A percentile compares a stretch with the other conserved stretches of the same genome.
phyloP scores from a whole-genome alignment of 805 yeast genomes.

The Torulaspora quercuum region DNA sequence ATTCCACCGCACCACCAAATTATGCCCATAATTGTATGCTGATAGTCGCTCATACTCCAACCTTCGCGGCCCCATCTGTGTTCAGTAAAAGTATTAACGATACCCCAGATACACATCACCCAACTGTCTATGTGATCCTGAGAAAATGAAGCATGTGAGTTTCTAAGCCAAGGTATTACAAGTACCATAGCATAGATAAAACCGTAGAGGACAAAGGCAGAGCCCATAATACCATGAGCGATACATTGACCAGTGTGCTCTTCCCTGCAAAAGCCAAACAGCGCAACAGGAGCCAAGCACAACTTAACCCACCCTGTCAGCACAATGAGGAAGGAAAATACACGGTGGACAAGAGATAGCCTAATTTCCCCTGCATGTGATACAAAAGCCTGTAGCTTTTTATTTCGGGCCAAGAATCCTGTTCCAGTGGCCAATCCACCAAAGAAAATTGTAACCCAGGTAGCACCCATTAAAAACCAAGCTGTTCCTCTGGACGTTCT shows the following conservation, averaged over 20 bases:
- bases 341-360: slow-evolving; percentile 41
- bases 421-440: slow-evolving; percentile 58
- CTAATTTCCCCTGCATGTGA: slow-evolving; percentile 39
- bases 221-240: slow-evolving; percentile 97
- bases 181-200: slow-evolving; percentile 63
- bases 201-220: slow-evolving; percentile 79
- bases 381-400: slow-evolving; percentile 37
- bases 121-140: slow-evolving; percentile 84
- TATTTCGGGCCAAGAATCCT: slow-evolving; percentile 39
- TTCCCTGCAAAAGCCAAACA: slow-evolving; percentile 84
- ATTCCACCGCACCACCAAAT: slow-evolving; percentile 96
- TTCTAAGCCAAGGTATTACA: slow-evolving; percentile 69
- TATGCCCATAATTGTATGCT: slow-evolving; percentile 95
- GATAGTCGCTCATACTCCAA: slow-evolving; percentile 92
- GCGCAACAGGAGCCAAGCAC: slow-evolving; percentile 76
- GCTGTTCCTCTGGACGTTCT: slow-evolving; percentile 63
- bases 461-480: slow-evolving; percentile 52
- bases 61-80: slow-evolving; percentile 88
- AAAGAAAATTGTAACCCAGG: slow-evolving; percentile 44
- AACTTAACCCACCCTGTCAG: slow-evolving; percentile 74
- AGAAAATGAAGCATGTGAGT: slow-evolving; percentile 48
- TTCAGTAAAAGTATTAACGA: slow-evolving; percentile 92
- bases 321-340: slow-evolving; percentile 45
- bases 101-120: slow-evolving; percentile 85
- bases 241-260: slow-evolving; percentile 89